Evolutionary conservation across 164 flowering plant species (phyloP).

Genomic region (Nymphaea thermarum): DNA sequence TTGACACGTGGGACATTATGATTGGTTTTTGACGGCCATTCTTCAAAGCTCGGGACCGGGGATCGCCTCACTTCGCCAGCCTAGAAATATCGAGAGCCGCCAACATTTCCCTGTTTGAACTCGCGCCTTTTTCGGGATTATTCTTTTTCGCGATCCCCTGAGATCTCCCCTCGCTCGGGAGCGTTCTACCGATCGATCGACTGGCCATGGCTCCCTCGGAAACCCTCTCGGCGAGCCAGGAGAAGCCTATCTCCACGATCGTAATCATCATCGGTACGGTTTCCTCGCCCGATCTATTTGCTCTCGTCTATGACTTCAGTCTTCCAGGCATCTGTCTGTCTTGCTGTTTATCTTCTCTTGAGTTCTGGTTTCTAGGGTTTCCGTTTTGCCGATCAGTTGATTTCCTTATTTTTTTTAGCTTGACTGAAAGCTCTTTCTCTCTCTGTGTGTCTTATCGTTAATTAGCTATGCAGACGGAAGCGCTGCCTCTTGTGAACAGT

Average conservation of each 20-base stretch:
- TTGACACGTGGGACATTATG: too few relatives aligned
- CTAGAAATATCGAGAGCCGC: too few relatives aligned
- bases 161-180: too few relatives aligned
- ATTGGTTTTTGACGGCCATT: too few relatives aligned
- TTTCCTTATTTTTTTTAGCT: background rate
- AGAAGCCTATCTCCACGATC: conserved; percentile 46
- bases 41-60: too few relatives aligned
- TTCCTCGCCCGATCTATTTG: background rate
- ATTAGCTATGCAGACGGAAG: conserved; percentile 97
- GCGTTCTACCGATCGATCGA: background rate
- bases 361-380: background rate
- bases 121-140: too few relatives aligned
- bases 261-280: conserved; percentile 60
- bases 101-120: too few relatives aligned
- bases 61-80: too few relatives aligned
- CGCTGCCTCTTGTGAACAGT: conserved; percentile 69
- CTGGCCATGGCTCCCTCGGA: background rate
- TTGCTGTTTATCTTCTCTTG: background rate
- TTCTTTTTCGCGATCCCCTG: too few relatives aligned
- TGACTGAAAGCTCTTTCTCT: background rate
- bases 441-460: too few relatives aligned
- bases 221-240: background rate
- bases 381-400: background rate
- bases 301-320: background rate
- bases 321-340: background rate